phyloP scores from a whole-genome alignment of 768 basidiomycete genomes.

The Panellus pusillus region DNA sequence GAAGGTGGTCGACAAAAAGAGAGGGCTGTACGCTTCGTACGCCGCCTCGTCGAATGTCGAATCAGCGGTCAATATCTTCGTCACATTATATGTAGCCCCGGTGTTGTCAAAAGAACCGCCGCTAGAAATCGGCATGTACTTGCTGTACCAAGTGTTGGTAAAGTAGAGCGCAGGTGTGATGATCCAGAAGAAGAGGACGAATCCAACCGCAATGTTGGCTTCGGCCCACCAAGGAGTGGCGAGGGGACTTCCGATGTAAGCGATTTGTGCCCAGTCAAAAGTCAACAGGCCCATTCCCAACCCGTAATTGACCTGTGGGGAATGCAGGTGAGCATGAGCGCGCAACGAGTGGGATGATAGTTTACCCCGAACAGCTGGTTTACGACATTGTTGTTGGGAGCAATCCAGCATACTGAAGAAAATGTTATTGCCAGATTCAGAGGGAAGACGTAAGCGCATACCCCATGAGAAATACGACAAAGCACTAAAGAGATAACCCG shows the following conservation, averaged over 20 bases:
- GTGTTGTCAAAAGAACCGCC: conserved; percentile 49
- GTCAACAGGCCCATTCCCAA: conserved; percentile 39
- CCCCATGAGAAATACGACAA: conserved; percentile 62
- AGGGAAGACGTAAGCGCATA: conserved; percentile 27
- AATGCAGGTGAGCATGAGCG: too few species aligned
- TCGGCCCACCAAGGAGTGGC: conserved; percentile 52
- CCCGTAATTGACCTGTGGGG: not conserved
- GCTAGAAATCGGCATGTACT: conserved; percentile 42
- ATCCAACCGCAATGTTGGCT: conserved; percentile 46
- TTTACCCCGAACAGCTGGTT: conserved; percentile 22
- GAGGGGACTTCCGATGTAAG: conserved; percentile 56
- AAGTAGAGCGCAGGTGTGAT: conserved; percentile 44
- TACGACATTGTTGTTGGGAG: conserved; percentile 17
- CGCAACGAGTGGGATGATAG: too few species aligned
- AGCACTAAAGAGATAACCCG: conserved; percentile 47
- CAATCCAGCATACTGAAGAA: conserved; percentile 13
- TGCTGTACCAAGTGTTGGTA: conserved; percentile 46
- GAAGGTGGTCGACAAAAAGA: conserved; percentile 27
- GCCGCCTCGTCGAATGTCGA: conserved; percentile 30
- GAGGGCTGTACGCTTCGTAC: conserved; percentile 32
- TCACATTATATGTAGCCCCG: conserved; percentile 29
- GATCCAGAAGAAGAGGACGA: conserved; percentile 50
- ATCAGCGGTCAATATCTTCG: conserved; percentile 29
- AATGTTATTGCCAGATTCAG: not conserved
- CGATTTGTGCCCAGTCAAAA: conserved; percentile 62